phyloP scores from a whole-genome alignment of 352 stramenopile species.

The Phytophthora pini region DNA sequence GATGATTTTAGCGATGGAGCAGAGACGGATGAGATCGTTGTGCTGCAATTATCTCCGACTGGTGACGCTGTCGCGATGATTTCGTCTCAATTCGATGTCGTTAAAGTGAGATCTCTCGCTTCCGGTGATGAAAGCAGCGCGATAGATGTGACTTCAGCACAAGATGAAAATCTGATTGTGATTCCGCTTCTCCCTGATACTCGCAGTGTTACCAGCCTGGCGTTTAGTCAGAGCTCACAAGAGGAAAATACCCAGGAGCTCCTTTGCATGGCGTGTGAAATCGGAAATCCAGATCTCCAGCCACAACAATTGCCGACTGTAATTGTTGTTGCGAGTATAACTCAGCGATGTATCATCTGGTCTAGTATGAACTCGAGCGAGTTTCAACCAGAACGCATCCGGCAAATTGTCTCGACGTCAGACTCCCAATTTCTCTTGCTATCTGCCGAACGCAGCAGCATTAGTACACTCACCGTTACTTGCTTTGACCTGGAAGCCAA shows the following conservation, averaged over 20 bases:
- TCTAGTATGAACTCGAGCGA: constrained; percentile 16
- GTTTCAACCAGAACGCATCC: constrained; percentile 6
- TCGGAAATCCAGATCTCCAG: constrained; percentile 4
- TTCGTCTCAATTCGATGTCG: constrained; percentile 25
- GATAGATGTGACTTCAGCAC: background rate
- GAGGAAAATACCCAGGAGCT: constrained; percentile 6
- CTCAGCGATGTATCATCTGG: constrained; percentile 27
- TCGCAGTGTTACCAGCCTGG: constrained; percentile 22
- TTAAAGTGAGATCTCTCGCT: constrained; percentile 27
- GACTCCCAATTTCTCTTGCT: constrained; percentile 34
- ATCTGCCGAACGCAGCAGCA: constrained; percentile 19
- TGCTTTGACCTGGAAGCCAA: constrained; percentile 5
- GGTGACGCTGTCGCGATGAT: constrained; percentile 27
- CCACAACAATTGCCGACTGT: background rate
- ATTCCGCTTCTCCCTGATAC: constrained; percentile 18
- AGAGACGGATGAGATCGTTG: constrained; percentile 27
- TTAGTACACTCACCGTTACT: constrained; percentile 21
- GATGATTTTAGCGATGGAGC: constrained; percentile 5
- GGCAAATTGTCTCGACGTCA: constrained; percentile 27
- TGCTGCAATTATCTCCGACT: constrained; percentile 41
- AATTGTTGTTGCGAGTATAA: constrained; percentile 22
- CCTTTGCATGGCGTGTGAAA: constrained; percentile 38
- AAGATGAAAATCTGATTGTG: background rate
- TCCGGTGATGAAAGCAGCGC: background rate
- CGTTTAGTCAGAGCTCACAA: constrained; percentile 18